phyloP scores from a whole-genome alignment of 208 protist species.

The Balamuthia mandrillaris region DNA sequence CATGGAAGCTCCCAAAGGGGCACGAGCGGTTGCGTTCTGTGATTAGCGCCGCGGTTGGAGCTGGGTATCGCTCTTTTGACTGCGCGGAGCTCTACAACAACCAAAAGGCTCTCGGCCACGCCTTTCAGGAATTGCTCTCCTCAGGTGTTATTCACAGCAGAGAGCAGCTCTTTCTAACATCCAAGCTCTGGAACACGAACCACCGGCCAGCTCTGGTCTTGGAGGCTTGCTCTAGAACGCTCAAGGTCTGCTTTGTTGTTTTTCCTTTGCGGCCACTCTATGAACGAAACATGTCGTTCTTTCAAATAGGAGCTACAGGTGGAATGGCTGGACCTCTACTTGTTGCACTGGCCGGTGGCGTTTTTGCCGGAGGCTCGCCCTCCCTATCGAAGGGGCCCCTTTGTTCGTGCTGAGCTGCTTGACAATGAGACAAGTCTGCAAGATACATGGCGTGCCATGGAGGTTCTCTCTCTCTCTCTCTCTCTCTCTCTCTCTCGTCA shows the following conservation, averaged over 20 bases:
- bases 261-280: background rate
- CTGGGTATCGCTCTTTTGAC: background rate
- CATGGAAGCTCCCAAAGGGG: no score
- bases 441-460: background rate
- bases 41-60: no score
- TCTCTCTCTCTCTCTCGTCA: background rate
- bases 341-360: slow-evolving; percentile 3
- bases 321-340: background rate
- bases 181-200: slow-evolving; percentile 12
- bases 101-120: background rate
- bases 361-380: background rate
- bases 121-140: no score
- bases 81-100: slow-evolving; percentile 8
- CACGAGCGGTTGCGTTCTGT: no score
- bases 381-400: background rate
- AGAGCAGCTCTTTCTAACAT: background rate
- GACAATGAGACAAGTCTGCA: background rate
- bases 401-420: background rate
- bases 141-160: no score
- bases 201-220: background rate
- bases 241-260: background rate
- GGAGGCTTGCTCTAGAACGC: background rate
- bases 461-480: background rate
- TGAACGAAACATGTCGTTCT: background rate
- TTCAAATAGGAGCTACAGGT: background rate